A percentile compares a stretch with the other conserved stretches of the same genome.
phyloP scores from a whole-genome alignment of 805 yeast species.

The Cyberlindnera samutprakarnensis region DNA sequence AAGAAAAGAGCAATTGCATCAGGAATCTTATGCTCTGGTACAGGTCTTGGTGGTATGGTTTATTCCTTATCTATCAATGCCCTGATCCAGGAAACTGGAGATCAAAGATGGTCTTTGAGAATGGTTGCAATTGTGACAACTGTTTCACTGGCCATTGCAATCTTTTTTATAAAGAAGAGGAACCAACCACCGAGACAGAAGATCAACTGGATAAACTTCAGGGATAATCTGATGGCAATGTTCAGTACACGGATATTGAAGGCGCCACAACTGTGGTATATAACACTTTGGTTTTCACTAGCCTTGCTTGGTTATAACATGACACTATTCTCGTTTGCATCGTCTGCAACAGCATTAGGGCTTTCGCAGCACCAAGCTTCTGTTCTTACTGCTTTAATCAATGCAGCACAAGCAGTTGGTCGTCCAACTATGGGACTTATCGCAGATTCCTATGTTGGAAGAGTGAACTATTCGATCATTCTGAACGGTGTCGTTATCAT shows the following conservation, averaged over 20 bases:
- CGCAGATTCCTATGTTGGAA: slow-evolving; percentile 37
- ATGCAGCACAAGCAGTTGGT: slow-evolving; percentile 41
- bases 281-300: slow-evolving; percentile 30
- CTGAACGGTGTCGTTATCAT: slow-evolving; percentile 29
- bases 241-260: slow-evolving; percentile 26
- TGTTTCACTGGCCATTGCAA: slow-evolving; percentile 30
- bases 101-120: slow-evolving; percentile 41
- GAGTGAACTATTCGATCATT: slow-evolving; percentile 35
- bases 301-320: slow-evolving; percentile 35
- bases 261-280: slow-evolving; percentile 24
- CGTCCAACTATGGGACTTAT: slow-evolving; percentile 40
- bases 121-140: slow-evolving; percentile 36
- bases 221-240: slow-evolving; percentile 23
- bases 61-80: slow-evolving; percentile 36
- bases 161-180: slow-evolving; percentile 28
- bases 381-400: slow-evolving; percentile 36
- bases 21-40: slow-evolving; percentile 41
- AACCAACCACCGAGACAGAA: slow-evolving; percentile 17
- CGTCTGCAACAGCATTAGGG: slow-evolving; percentile 44
- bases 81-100: slow-evolving; percentile 33
- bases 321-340: slow-evolving; percentile 37
- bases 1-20: slow-evolving; percentile 50
- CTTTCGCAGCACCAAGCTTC: slow-evolving; percentile 36
- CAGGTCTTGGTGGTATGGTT: slow-evolving; percentile 46
- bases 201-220: slow-evolving; percentile 5